Evolutionary conservation across 768 basidiomycete genomes (phyloP), one percentile per base, ranked within the genome.

Genomic region (Phallus indusiatus): DNA sequence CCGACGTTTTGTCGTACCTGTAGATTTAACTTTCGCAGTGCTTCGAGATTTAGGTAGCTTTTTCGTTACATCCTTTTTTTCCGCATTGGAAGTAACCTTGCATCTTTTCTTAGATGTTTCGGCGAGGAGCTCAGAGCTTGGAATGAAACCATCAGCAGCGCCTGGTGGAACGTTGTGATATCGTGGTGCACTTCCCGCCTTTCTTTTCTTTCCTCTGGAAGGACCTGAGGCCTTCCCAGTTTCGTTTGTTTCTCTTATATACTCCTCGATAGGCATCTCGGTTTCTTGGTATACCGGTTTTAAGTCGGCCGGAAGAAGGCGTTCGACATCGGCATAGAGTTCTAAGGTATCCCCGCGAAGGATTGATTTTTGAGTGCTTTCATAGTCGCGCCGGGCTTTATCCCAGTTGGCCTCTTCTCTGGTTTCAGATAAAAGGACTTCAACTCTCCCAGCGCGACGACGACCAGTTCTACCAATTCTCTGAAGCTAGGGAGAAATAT

Each of bases 401-500:
- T 89, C 86, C 76, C 94, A 89, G 66, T 96, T 95, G 52, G 76
- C 67, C 65, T 98, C 94, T 72, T 99, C 96, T 21, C 94, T 85
- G 33, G 84, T 83, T 70, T 95, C 89, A 6, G 94, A 84, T 64
- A 97, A 84, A 18, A 99, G 77, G 11, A 94, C 89, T 66, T 94
- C 89, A n/a, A 99, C 88, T 50, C 80, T 74, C 9, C 96, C 96
- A 49, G 84, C 81, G 36, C 91, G 83, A 71, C 94, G 94, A 51
- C 96, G 88, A 12, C 96, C 96, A 0, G 96, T 97, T 56, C 96
- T 81, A 53, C 96, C 96, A 54, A 95, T 81, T 18, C 96, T 87
- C 81, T 99, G 96, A 18, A 99, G 81, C 94, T 98, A 65, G 9
- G 35, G 42, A 55, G 60, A 55, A 33, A 55, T 53, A 35, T 53